Conservation (phyloP, 257 asterid species). For the Fraxinus americana region DNA sequence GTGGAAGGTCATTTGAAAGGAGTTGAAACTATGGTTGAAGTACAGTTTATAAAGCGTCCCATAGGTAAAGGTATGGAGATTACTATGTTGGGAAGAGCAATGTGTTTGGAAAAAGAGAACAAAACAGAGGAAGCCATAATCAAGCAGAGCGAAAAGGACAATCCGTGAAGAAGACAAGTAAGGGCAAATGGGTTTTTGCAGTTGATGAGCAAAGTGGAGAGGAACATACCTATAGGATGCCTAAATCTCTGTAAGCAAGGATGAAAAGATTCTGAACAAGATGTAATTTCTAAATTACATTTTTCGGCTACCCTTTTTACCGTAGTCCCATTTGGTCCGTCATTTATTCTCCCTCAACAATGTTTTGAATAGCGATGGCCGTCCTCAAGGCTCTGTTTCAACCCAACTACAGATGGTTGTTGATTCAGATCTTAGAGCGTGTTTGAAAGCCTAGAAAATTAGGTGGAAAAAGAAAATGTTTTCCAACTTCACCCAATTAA, state of each 20-base stretch:
- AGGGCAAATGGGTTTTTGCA: conserved; percentile 55
- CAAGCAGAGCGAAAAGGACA: conserved; percentile 36
- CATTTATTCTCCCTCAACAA: no score
- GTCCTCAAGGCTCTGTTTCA: no score
- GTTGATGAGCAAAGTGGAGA: conserved; percentile 68
- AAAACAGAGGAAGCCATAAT: conserved; percentile 31
- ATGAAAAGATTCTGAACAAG: no score
- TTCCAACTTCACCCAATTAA: no score
- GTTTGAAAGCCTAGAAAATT: no score
- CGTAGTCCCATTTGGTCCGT: no score
- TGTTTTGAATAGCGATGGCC: no score
- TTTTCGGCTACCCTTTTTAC: no score
- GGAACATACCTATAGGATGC: conserved; percentile 63
- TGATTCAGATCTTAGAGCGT: no score
- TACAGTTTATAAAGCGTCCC: conserved; percentile 51
- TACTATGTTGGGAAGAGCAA: conserved; percentile 44
- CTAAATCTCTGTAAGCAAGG: conserved; percentile 24
- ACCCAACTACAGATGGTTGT: no score
- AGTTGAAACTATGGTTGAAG: conserved; percentile 38
- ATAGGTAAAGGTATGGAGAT: conserved; percentile 68
- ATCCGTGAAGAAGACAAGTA: conserved; percentile 35
- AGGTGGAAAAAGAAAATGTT: no score
- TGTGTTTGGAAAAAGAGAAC: conserved; percentile 32
- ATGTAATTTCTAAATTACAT: no score
- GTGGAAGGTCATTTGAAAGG: conserved; percentile 46